phyloP scores from a whole-genome alignment of 2,329 filamentous ascomycete species.

The Neonectria coccinea region DNA sequence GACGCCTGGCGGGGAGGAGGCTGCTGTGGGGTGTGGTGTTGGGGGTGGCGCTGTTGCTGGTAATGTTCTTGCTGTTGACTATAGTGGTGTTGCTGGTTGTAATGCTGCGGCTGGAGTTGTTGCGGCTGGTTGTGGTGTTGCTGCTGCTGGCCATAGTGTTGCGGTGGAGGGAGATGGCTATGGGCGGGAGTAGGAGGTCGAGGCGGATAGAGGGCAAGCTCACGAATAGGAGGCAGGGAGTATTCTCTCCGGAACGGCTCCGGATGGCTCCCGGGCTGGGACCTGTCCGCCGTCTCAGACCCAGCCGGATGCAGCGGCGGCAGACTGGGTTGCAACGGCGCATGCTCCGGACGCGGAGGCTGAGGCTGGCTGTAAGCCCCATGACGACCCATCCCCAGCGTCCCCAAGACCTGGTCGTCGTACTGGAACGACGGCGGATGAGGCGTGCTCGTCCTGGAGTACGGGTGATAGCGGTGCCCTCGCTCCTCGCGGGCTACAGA shows the following conservation, averaged over 20 bases:
- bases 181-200: neutral
- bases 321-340: neutral
- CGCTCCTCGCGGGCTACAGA: neutral
- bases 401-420: neutral
- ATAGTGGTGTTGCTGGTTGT: no score
- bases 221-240: conserved; percentile 8
- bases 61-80: neutral
- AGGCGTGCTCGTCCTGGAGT: neutral
- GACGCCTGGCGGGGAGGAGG: no score
- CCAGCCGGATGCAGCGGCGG: neutral
- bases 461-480: conserved; percentile 10
- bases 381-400: neutral
- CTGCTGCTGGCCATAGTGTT: neutral
- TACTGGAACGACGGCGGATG: neutral
- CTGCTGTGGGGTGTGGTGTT: neutral
- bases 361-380: neutral
- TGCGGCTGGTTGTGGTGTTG: neutral
- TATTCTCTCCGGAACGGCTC: neutral
- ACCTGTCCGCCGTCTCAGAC: neutral
- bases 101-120: neutral
- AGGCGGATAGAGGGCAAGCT: neutral
- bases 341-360: neutral
- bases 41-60: neutral
- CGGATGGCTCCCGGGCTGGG: neutral
- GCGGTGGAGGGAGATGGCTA: neutral